Evolutionary conservation across 441 rosid genomes (phyloP).

Genomic region (Aleurites moluccanus): DNA sequence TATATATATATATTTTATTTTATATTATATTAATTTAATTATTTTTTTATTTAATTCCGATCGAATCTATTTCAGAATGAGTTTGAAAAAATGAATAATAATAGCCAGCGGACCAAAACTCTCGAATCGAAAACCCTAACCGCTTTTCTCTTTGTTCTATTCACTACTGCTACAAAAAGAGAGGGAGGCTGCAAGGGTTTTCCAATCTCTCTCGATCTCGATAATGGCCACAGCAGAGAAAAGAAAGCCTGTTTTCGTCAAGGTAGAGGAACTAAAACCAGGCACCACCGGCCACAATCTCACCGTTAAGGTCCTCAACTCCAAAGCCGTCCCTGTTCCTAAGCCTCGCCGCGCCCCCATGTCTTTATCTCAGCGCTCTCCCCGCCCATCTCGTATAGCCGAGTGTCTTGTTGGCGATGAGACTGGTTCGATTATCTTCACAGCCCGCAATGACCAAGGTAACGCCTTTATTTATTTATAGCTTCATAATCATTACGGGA

Average conservation of each 20-base stretch:
- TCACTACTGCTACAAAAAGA: not conserved
- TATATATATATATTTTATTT: too few species aligned
- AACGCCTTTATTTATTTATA: not conserved
- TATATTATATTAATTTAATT: too few species aligned
- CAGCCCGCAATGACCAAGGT: slow-evolving; percentile 99
- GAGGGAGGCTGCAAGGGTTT: slow-evolving; percentile 12
- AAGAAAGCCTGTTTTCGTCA: slow-evolving; percentile 81
- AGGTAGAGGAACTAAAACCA: slow-evolving; percentile 81
- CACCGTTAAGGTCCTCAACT: slow-evolving; percentile 63
- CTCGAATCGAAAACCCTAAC: slow-evolving; percentile 26
- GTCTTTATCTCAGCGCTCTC: slow-evolving; percentile 47
- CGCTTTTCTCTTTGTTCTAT: not conserved
- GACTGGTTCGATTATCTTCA: slow-evolving; percentile 78
- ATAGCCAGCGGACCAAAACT: not conserved
- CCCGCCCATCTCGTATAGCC: slow-evolving; percentile 62
- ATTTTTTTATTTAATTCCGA: too few species aligned
- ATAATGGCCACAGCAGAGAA: slow-evolving; percentile 44
- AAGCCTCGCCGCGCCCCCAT: slow-evolving; percentile 47
- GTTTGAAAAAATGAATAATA: not conserved
- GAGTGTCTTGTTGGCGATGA: slow-evolving; percentile 94
- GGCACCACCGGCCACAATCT: slow-evolving; percentile 85
- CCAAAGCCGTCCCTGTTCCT: slow-evolving; percentile 54
- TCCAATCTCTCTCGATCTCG: slow-evolving; percentile 8
- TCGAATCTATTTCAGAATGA: too few species aligned
- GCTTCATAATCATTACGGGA: too few species aligned